Evolutionary conservation across 2,329 filamentous ascomycete genomes (phyloP).

Genomic region (Colletotrichum paranaense): DNA sequence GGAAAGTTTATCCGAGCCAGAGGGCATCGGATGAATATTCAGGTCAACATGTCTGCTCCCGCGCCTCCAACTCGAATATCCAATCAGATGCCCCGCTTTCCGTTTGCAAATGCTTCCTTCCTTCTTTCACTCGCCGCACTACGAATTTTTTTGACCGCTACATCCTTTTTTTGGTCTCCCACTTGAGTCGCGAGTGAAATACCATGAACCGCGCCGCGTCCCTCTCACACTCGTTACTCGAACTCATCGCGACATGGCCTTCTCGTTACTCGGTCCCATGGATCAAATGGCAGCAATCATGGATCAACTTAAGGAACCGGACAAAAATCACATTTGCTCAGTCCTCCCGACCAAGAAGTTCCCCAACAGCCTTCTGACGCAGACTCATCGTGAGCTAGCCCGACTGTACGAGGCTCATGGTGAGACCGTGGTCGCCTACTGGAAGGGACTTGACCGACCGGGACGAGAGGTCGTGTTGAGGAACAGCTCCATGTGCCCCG

Average conservation of each 20-base stretch:
- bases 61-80: neutral
- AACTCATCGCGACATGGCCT: neutral
- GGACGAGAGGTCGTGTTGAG: neutral
- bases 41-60: neutral
- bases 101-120: neutral
- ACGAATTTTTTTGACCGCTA: neutral
- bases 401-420: neutral
- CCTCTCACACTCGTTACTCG: neutral
- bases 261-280: neutral
- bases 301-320: neutral
- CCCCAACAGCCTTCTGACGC: neutral
- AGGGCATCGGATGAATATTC: neutral
- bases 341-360: neutral
- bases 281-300: neutral
- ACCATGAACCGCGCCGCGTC: neutral
- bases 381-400: neutral
- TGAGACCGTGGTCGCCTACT: neutral
- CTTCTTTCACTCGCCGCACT: neutral
- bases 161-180: too few species aligned
- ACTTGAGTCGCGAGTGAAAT: neutral
- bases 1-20: neutral
- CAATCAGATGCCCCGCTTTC: neutral
- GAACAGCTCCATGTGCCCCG: neutral
- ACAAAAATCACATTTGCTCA: neutral
- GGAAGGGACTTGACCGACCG: neutral